phyloP scores from a whole-genome alignment of 2,329 filamentous ascomycete genomes.

The Ophiocordyceps camponoti-floridani region DNA sequence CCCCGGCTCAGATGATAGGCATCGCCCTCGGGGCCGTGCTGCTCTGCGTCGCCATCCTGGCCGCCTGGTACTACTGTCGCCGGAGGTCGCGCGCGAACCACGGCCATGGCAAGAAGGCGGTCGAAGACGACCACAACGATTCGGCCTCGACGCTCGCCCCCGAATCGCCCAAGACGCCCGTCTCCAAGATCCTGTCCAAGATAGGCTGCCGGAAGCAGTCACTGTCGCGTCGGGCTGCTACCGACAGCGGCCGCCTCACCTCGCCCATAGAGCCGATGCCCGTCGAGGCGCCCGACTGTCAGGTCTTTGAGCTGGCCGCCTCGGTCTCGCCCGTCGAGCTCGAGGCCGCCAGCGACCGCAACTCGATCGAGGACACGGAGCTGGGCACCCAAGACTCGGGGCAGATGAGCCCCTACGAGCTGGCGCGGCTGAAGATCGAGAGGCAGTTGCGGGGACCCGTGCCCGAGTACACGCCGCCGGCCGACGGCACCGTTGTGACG shows the following conservation, averaged over 20 bases:
- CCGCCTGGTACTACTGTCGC: conserved; percentile 17
- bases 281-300: conserved; percentile 20
- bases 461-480: conserved; percentile 28
- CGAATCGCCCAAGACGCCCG: conserved; percentile 7
- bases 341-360: conserved; percentile 19
- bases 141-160: conserved; percentile 14
- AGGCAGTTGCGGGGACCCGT: conserved; percentile 30
- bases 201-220: conserved; percentile 19
- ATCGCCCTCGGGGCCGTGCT: conserved; percentile 24
- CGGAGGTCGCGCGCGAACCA: conserved; percentile 14
- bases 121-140: conserved; percentile 18
- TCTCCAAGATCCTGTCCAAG: conserved; percentile 19
- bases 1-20: conserved; percentile 23
- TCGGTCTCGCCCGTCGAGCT: conserved; percentile 28
- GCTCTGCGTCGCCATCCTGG: conserved; percentile 10
- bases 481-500: conserved; percentile 8
- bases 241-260: conserved; percentile 4
- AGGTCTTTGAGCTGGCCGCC: conserved; percentile 33
- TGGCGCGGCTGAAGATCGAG: conserved; percentile 30
- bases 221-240: conserved; percentile 8
- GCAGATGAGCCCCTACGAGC: conserved; percentile 29
- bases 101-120: conserved; percentile 3
- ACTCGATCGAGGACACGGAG: conserved; percentile 20
- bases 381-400: conserved; percentile 21
- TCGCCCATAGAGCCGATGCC: conserved; percentile 3